phyloP scores from a whole-genome alignment of 345 rosid species.

The Sisymbrium altissimum region DNA sequence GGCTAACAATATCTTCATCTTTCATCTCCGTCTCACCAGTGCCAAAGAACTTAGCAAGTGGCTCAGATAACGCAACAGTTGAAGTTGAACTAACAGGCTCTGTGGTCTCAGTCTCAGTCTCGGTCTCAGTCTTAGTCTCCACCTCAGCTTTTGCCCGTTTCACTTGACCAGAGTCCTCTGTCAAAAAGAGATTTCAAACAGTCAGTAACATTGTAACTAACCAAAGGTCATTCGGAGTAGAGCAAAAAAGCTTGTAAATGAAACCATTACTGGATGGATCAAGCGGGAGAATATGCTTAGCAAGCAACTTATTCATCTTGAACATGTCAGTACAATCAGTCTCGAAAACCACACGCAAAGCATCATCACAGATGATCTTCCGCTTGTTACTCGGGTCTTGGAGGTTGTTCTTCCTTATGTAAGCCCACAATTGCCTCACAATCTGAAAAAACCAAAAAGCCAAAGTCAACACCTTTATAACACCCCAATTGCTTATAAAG shows the following conservation, averaged over 20 bases:
- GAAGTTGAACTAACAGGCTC: slow-evolving; percentile 45
- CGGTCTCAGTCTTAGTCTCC: slow-evolving; percentile 51
- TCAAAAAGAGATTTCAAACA: slow-evolving; percentile 9
- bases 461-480: slow-evolving; percentile 1
- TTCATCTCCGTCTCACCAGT: slow-evolving; percentile 65
- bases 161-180: slow-evolving; percentile 78
- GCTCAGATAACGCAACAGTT: slow-evolving; percentile 60
- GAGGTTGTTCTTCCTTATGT: slow-evolving; percentile 93
- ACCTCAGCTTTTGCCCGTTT: slow-evolving; percentile 64
- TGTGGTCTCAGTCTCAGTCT: slow-evolving; percentile 33
- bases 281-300: slow-evolving; percentile 85
- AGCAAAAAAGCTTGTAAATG: neutral
- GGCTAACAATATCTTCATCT: slow-evolving; percentile 47
- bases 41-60: slow-evolving; percentile 76
- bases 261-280: slow-evolving; percentile 66
- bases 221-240: neutral
- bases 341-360: slow-evolving; percentile 83
- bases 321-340: slow-evolving; percentile 99
- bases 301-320: slow-evolving; percentile 92
- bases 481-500: neutral
- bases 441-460: slow-evolving; percentile 47
- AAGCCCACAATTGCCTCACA: slow-evolving; percentile 96
- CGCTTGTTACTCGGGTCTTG: slow-evolving; percentile 99
- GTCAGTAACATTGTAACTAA: slow-evolving; percentile 16
- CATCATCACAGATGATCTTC: slow-evolving; percentile 94